These are phyloP conservation scores for Spathaspora sp. DNA, from an alignment of 1,139 yeast species.

Conservation along the genomic window DNA sequence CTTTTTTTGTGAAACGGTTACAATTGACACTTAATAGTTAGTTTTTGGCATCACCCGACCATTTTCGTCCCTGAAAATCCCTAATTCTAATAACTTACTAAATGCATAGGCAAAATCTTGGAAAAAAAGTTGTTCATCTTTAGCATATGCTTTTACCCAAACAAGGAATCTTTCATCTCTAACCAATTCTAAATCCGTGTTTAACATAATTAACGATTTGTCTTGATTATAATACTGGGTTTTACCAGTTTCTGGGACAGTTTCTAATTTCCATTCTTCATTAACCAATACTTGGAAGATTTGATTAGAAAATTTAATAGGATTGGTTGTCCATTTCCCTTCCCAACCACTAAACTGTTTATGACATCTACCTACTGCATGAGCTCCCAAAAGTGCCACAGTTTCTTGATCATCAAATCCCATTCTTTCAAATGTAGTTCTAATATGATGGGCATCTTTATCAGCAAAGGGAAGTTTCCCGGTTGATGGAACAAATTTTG, in stretches of 20 bases:
- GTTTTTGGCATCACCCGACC: constrained; percentile 16
- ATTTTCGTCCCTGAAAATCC: constrained; percentile 28
- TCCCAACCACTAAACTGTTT: constrained; percentile 47
- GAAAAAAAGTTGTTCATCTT: constrained; percentile 50
- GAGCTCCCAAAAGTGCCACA: constrained; percentile 65
- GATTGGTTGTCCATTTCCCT: constrained; percentile 42
- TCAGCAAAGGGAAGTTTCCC: constrained; percentile 64
- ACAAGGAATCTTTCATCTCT: constrained; percentile 46
- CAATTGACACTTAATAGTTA: background rate
- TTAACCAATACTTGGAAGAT: constrained; percentile 31
- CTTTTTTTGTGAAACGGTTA: background rate
- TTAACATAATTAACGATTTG: constrained; percentile 60
- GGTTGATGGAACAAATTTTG: constrained; percentile 49
- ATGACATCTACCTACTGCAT: constrained; percentile 66
- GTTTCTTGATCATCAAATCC: constrained; percentile 66
- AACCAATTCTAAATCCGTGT: constrained; percentile 58
- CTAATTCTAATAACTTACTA: constrained; percentile 58
- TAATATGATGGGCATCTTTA: constrained; percentile 51
- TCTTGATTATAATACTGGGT: constrained; percentile 37
- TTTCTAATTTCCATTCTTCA: constrained; percentile 31
- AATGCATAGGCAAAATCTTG: constrained; percentile 55
- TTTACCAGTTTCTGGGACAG: constrained; percentile 41
- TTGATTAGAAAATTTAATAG: constrained; percentile 36
- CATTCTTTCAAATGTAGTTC: constrained; percentile 54
- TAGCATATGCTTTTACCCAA: constrained; percentile 56